These are phyloP conservation scores for Tetraselmis striata DNA, from an alignment of 139 green algal genomes.

Conservation along the genomic window DNA sequence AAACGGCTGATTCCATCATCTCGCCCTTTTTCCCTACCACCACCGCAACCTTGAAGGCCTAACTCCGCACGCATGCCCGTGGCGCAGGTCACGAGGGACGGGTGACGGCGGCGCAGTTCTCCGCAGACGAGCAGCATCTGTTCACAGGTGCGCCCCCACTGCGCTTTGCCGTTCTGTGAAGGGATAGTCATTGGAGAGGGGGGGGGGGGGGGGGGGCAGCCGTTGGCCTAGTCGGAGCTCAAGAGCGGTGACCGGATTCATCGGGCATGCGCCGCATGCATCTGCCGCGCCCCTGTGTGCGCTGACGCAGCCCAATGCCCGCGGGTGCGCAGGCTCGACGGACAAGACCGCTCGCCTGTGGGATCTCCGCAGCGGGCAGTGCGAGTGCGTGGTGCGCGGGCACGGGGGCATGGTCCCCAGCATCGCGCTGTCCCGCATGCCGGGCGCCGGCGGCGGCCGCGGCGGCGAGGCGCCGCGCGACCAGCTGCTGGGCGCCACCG, in stretches of 20 bases:
- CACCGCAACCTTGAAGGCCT: background rate
- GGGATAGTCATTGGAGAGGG: background rate
- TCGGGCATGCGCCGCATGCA: no score
- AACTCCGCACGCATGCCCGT: background rate
- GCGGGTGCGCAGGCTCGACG: background rate
- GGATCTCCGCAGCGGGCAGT: background rate
- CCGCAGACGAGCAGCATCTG: background rate
- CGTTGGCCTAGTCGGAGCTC: no score
- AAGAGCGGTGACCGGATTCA: no score
- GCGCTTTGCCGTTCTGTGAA: background rate
- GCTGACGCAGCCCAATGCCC: background rate
- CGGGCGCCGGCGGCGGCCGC: no score
- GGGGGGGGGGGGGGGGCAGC: no score
- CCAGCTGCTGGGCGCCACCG: background rate
- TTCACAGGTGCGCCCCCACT: background rate
- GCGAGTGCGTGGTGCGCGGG: background rate
- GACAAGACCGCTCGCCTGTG: background rate
- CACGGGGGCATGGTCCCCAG: background rate
- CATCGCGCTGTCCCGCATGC: background rate
- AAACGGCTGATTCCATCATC: background rate
- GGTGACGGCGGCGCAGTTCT: background rate
- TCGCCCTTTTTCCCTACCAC: background rate
- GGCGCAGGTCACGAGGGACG: background rate
- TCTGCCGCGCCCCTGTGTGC: no score
- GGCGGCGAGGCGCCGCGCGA: no score